phyloP scores from a whole-genome alignment of 352 stramenopile genomes.

The Achlya hypogyna region DNA sequence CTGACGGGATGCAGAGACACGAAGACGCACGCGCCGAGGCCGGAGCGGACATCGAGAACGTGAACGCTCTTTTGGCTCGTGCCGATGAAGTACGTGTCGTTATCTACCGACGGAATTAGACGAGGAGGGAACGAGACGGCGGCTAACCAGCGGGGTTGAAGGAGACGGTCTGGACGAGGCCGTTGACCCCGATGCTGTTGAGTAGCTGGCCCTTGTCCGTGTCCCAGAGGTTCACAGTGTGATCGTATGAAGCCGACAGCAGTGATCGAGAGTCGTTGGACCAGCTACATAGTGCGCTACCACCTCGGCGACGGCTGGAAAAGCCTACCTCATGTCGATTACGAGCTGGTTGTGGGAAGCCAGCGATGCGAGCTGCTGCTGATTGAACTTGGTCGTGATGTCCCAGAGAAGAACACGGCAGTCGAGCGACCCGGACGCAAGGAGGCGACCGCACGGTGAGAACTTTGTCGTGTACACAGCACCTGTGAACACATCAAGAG shows the following conservation, averaged over 20 bases:
- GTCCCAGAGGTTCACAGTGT: slow-evolving; percentile 84
- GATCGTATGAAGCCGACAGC: slow-evolving; percentile 75
- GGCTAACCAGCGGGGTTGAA: slow-evolving; percentile 77
- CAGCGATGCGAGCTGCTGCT: slow-evolving; percentile 71
- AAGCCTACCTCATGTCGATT: slow-evolving; percentile 55
- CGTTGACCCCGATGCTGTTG: slow-evolving; percentile 54
- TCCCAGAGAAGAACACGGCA: slow-evolving; percentile 80
- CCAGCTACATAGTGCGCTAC: slow-evolving; percentile 31
- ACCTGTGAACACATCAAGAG: too few species aligned
- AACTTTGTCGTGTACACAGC: slow-evolving; percentile 85
- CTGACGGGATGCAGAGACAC: not conserved
- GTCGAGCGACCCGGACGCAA: slow-evolving; percentile 73
- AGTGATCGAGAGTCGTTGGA: slow-evolving; percentile 63
- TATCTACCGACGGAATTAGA: slow-evolving; percentile 36
- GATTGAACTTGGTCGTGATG: slow-evolving; percentile 83
- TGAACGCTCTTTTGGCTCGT: slow-evolving; percentile 76
- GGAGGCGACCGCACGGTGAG: slow-evolving; percentile 65
- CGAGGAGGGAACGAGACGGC: not conserved
- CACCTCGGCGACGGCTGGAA: not conserved
- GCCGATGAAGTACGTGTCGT: slow-evolving; percentile 70
- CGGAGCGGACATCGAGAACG: slow-evolving; percentile 54
- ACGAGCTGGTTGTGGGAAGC: slow-evolving; percentile 71
- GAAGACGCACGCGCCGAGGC: slow-evolving; percentile 25
- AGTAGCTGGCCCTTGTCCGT: slow-evolving; percentile 64
- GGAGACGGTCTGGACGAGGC: slow-evolving; percentile 76